These are phyloP conservation scores for Plectosphaerella cucumerina DNA, from an alignment of 2,329 filamentous ascomycete species.

Conservation along the genomic window DNA sequence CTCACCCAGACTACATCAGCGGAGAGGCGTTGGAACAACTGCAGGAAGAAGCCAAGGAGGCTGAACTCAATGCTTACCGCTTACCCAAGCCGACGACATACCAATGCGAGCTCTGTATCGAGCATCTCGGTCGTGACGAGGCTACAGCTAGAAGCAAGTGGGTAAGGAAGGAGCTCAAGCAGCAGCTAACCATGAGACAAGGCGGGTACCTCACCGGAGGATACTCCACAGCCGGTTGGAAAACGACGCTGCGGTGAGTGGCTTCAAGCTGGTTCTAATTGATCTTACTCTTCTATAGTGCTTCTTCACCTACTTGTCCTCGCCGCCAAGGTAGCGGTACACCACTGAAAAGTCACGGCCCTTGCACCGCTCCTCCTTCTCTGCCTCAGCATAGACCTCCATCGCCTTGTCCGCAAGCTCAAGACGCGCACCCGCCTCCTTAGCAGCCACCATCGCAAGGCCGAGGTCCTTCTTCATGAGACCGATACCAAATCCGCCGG, in stretches of 20 bases:
- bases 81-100: slow-evolving; percentile 1
- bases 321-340: slow-evolving; percentile 64
- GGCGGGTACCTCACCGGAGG: background rate
- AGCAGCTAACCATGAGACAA: background rate
- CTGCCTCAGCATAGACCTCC: slow-evolving; percentile 64
- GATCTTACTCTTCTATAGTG: background rate
- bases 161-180: slow-evolving; percentile 1
- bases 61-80: slow-evolving; percentile 1
- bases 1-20: too few relatives aligned
- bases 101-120: slow-evolving; percentile 5
- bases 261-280: background rate
- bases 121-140: slow-evolving; percentile 4
- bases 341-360: slow-evolving; percentile 80
- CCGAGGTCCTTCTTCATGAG: slow-evolving; percentile 79
- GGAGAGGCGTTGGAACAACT: too few relatives aligned
- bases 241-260: slow-evolving; percentile 1
- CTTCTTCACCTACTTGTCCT: slow-evolving; percentile 28
- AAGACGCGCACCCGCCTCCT: slow-evolving; percentile 62
- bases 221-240: slow-evolving; percentile 3
- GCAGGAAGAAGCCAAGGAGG: too few relatives aligned
- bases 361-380: slow-evolving; percentile 55
- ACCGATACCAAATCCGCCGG: slow-evolving; percentile 70
- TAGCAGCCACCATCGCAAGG: slow-evolving; percentile 68
- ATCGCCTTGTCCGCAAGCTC: slow-evolving; percentile 60
- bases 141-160: slow-evolving; percentile 1